These are phyloP conservation scores for Breynia disticha DNA, from an alignment of 441 rosid species.

Conservation along the genomic window DNA sequence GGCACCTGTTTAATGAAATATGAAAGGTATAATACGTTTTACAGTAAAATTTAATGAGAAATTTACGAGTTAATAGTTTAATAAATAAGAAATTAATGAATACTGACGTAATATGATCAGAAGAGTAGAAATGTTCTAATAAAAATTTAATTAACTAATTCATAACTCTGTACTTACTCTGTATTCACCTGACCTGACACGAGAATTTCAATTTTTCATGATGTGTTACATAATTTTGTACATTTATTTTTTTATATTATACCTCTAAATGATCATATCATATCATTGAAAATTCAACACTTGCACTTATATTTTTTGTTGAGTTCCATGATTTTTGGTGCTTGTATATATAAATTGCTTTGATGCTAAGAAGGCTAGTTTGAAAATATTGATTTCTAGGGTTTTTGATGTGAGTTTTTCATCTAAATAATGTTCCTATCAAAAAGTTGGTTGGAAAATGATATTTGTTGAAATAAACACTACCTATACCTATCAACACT, in stretches of 20 bases:
- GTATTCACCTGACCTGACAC: no score
- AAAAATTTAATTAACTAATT: no score
- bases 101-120: no score
- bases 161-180: no score
- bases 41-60: no score
- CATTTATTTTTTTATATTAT: no score
- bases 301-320: background rate
- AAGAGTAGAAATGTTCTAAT: no score
- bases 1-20: no score
- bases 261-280: background rate
- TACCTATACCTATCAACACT: constrained; percentile 20
- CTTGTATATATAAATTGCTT: constrained; percentile 13
- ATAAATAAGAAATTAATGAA: no score
- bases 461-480: constrained; percentile 39
- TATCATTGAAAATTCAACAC: constrained; percentile 4
- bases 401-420: constrained; percentile 26
- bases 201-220: no score
- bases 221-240: background rate
- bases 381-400: constrained; percentile 14
- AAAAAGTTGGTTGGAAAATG: constrained; percentile 38
- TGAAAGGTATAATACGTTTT: no score
- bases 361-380: constrained; percentile 24
- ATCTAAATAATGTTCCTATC: constrained; percentile 33
- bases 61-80: no score
- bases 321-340: background rate